Conservation (phyloP, 169 alveolate genomes). For the Plasmodium blacklocki region DNA sequence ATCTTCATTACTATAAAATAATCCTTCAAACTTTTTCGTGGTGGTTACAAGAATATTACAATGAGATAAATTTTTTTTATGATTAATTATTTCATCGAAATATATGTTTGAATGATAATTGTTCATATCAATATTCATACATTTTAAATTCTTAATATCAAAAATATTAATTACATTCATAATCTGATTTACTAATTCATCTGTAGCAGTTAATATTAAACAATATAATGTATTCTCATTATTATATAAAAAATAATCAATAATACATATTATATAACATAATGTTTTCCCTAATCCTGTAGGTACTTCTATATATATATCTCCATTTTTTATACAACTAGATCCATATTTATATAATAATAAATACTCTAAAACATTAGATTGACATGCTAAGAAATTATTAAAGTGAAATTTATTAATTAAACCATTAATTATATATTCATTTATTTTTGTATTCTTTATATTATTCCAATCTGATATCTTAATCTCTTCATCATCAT, state of each 20-base stretch:
- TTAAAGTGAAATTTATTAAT: slow-evolving; percentile 40
- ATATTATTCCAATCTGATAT: slow-evolving; percentile 48
- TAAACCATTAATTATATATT: slow-evolving; percentile 31
- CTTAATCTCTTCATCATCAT: slow-evolving; percentile 50
- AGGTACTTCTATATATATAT: slow-evolving; percentile 81
- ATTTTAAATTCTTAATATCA: slow-evolving; percentile 57
- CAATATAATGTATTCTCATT: slow-evolving; percentile 78
- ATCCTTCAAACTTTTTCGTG: slow-evolving; percentile 54
- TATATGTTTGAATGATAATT: slow-evolving; percentile 43
- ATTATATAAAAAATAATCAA: slow-evolving; percentile 76
- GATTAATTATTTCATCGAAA: slow-evolving; percentile 50
- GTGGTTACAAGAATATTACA: slow-evolving; percentile 59
- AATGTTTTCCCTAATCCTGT: slow-evolving; percentile 83
- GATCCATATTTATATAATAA: slow-evolving; percentile 69
- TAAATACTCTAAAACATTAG: slow-evolving; percentile 35
- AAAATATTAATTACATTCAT: slow-evolving; percentile 88
- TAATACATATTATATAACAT: slow-evolving; percentile 77
- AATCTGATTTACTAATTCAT: slow-evolving; percentile 93
- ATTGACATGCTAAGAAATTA: slow-evolving; percentile 66
- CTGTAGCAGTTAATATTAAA: slow-evolving; percentile 92
- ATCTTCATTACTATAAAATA: slow-evolving; percentile 69
- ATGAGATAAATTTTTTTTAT: slow-evolving; percentile 7
- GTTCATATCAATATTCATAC: slow-evolving; percentile 28
- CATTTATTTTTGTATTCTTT: slow-evolving; percentile 46
- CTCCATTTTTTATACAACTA: slow-evolving; percentile 62